These are phyloP conservation scores for Suillus subluteus DNA, from an alignment of 768 basidiomycete species.

Conservation along the genomic window DNA sequence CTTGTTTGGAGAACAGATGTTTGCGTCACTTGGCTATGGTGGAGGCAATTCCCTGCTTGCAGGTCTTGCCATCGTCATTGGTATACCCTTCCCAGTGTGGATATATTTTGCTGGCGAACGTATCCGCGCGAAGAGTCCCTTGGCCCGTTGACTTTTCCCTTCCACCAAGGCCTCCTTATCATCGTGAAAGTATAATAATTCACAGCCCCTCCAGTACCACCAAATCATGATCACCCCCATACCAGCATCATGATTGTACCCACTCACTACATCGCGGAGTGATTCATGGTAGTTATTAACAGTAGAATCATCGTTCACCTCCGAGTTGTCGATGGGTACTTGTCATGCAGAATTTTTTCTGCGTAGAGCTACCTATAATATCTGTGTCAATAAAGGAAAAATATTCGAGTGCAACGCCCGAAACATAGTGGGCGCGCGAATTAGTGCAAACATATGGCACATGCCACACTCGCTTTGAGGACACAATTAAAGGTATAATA, in stretches of 20 bases:
- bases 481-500: too few relatives aligned
- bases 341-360: background rate
- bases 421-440: too few relatives aligned
- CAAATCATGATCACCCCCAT: background rate
- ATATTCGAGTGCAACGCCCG: background rate
- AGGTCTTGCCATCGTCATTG: conserved; percentile 59
- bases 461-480: too few relatives aligned
- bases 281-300: background rate
- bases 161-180: background rate
- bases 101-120: conserved; percentile 69
- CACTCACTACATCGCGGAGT: background rate
- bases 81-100: conserved; percentile 77
- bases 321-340: background rate
- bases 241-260: background rate
- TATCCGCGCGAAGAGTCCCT: conserved; percentile 48
- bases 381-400: background rate
- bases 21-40: conserved; percentile 59
- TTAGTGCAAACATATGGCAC: too few relatives aligned
- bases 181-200: background rate
- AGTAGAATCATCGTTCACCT: background rate
- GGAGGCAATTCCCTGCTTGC: conserved; percentile 72
- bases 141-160: conserved; percentile 23
- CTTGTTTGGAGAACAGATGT: conserved; percentile 70
- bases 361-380: background rate
- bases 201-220: background rate